Evolutionary conservation across 768 basidiomycete genomes (phyloP).

Genomic region (Hygrophorus pudorinus): DNA sequence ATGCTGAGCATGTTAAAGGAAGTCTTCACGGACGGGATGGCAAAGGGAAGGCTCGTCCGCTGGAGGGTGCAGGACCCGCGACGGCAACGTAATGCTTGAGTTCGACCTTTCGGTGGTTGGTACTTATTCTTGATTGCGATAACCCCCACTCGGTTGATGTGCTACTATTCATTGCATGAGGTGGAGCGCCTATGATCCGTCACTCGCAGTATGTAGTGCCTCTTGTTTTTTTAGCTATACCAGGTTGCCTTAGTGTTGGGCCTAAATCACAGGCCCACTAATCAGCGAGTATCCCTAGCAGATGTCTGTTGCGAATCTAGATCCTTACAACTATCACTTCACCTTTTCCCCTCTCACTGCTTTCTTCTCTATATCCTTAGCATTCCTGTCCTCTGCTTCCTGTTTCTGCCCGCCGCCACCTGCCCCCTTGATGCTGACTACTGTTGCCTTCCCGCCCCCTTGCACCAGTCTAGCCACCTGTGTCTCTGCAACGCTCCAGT

Average conservation of each 20-base stretch:
- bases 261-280: too few relatives aligned
- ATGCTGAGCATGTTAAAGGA: slow-evolving; percentile 35
- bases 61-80: not conserved
- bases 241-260: too few relatives aligned
- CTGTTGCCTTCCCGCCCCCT: slow-evolving; percentile 45
- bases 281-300: too few relatives aligned
- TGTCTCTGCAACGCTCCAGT: slow-evolving; percentile 69
- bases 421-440: slow-evolving; percentile 62
- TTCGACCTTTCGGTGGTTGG: too few relatives aligned
- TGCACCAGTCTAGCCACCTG: slow-evolving; percentile 39
- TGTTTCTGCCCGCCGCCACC: slow-evolving; percentile 41
- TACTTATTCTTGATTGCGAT: too few relatives aligned
- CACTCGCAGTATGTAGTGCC: too few relatives aligned
- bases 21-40: slow-evolving; percentile 12
- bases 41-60: not conserved
- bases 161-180: too few relatives aligned
- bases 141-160: too few relatives aligned
- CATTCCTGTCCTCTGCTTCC: slow-evolving; percentile 34
- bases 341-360: slow-evolving; percentile 36
- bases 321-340: too few relatives aligned
- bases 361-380: slow-evolving; percentile 34
- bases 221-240: too few relatives aligned
- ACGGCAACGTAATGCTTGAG: not conserved
- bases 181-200: too few relatives aligned
- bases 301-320: too few relatives aligned